Evolutionary conservation across 2,329 filamentous ascomycete genomes (phyloP).

Genomic region (Penicillium sp.): DNA sequence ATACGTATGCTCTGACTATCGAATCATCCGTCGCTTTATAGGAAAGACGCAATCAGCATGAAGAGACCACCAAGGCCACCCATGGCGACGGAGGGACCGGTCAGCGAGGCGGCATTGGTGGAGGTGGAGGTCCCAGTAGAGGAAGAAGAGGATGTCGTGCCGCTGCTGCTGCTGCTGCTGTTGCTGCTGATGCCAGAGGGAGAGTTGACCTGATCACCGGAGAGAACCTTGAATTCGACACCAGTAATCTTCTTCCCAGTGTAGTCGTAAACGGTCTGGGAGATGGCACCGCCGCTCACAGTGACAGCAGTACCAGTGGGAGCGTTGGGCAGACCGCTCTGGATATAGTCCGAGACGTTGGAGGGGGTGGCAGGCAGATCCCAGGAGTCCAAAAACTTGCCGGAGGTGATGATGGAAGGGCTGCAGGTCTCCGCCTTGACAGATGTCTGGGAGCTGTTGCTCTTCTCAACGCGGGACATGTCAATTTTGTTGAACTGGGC

Average conservation of each 20-base stretch:
- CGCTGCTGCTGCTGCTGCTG: not conserved
- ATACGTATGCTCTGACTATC: not conserved
- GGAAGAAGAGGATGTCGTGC: constrained; percentile 3
- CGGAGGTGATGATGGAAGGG: constrained; percentile 62
- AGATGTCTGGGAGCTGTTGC: constrained; percentile 56
- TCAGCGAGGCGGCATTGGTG: constrained; percentile 22
- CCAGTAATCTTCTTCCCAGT: constrained; percentile 60
- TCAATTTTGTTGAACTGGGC: constrained; percentile 73
- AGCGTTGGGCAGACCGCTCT: constrained; percentile 67
- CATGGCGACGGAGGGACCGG: constrained; percentile 21
- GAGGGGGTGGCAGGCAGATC: constrained; percentile 67
- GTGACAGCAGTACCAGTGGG: constrained; percentile 63
- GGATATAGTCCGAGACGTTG: constrained; percentile 69
- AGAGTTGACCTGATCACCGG: constrained; percentile 54
- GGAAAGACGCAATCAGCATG: constrained; percentile 27
- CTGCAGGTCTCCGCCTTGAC: constrained; percentile 64
- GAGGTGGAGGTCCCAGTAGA: constrained; percentile 9
- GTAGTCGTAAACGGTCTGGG: constrained; percentile 56
- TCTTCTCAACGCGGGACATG: constrained; percentile 63
- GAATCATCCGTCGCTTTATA: constrained; percentile 22
- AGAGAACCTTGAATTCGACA: constrained; percentile 58
- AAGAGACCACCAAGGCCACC: constrained; percentile 28
- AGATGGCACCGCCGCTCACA: constrained; percentile 57
- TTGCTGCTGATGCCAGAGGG: constrained; percentile 38
- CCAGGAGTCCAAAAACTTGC: constrained; percentile 74